Evolutionary conservation across 2,329 filamentous ascomycete genomes (phyloP).

Genomic region (Biscogniauxia sp.): DNA sequence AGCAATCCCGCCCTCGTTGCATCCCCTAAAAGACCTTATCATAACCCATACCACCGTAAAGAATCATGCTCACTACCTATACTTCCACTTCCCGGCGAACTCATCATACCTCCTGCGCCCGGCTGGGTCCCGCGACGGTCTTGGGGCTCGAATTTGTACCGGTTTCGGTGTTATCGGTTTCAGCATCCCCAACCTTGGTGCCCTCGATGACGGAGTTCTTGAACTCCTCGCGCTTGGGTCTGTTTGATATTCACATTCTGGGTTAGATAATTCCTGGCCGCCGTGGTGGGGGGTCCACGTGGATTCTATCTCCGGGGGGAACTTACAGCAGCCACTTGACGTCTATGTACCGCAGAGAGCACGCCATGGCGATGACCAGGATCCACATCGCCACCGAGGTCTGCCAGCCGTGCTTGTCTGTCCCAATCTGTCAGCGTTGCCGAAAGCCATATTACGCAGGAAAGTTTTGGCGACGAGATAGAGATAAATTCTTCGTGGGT

Average conservation of each 20-base stretch:
- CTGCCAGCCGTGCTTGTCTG: constrained; percentile 48
- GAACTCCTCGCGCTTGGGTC: constrained; percentile 17
- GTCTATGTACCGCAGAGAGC: constrained; percentile 42
- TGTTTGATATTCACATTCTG: not conserved
- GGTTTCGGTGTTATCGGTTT: not conserved
- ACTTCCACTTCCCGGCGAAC: not conserved
- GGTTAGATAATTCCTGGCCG: constrained; percentile 6
- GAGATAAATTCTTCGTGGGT: not conserved
- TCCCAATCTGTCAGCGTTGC: not conserved
- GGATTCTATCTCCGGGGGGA: not conserved
- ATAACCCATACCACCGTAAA: too few relatives aligned
- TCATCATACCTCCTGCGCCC: not conserved
- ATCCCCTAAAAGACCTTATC: too few relatives aligned
- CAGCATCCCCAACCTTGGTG: constrained; percentile 2
- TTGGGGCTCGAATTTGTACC: not conserved
- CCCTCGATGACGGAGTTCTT: constrained; percentile 11
- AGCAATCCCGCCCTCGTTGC: too few relatives aligned
- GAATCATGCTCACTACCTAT: not conserved
- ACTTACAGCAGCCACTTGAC: constrained; percentile 37
- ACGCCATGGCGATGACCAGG: constrained; percentile 45
- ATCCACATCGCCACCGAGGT: constrained; percentile 43
- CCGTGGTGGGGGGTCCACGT: not conserved
- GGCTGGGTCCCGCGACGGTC: not conserved
- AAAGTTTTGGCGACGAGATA: not conserved
- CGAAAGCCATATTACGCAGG: not conserved